Conservation (phyloP, 768 basidiomycete species). For the Lentinula sp. region DNA sequence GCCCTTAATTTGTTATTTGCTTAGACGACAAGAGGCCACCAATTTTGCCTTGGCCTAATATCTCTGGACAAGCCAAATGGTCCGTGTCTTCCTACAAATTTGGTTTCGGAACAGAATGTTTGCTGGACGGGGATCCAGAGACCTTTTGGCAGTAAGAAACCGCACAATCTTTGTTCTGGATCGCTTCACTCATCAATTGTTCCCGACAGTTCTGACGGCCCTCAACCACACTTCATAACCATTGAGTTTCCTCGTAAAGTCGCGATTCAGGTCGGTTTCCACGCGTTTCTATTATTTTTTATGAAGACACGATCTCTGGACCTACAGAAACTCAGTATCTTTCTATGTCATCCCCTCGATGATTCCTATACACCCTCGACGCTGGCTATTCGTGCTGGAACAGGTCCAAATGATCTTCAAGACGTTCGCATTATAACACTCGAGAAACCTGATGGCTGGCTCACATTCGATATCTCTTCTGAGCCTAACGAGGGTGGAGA, state of each 20-base stretch:
- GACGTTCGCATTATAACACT: slow-evolving; percentile 83
- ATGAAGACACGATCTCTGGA: not conserved
- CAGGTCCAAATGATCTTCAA: slow-evolving; percentile 85
- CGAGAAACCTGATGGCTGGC: slow-evolving; percentile 93
- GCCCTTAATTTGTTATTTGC: not conserved
- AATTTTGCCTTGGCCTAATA: slow-evolving; percentile 67
- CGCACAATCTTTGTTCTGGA: not conserved
- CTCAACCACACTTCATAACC: slow-evolving; percentile 95
- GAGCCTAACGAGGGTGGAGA: slow-evolving; percentile 77
- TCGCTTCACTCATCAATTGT: not conserved
- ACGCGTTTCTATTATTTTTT: not conserved
- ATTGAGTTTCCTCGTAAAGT: slow-evolving; percentile 90
- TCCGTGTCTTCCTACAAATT: slow-evolving; percentile 96
- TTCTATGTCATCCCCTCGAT: slow-evolving; percentile 75
- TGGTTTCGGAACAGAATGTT: slow-evolving; percentile 90
- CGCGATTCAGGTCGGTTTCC: slow-evolving; percentile 65
- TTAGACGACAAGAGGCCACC: slow-evolving; percentile 38
- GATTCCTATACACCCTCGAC: slow-evolving; percentile 97
- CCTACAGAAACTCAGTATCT: slow-evolving; percentile 77
- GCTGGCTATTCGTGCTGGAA: slow-evolving; percentile 87
- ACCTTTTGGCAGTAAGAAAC: slow-evolving; percentile 95
- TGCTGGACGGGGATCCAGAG: slow-evolving; percentile 81
- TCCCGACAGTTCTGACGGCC: slow-evolving; percentile 73
- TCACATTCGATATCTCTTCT: slow-evolving; percentile 77
- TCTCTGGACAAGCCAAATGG: slow-evolving; percentile 89